These are phyloP conservation scores for Aspergillus versicolor DNA, from an alignment of 2,329 filamentous ascomycete species.

Conservation along the genomic window DNA sequence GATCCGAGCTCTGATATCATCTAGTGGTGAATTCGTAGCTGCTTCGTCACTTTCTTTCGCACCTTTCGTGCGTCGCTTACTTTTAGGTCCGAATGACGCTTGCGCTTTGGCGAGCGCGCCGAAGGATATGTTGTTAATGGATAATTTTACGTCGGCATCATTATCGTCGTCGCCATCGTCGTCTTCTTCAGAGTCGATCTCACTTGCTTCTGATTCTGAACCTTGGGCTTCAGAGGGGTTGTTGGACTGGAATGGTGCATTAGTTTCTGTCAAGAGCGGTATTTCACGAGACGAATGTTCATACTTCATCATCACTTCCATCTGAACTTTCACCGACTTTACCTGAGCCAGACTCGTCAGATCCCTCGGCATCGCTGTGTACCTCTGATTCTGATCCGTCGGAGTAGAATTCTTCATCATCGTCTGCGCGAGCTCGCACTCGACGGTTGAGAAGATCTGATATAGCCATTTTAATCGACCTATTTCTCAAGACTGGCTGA, in stretches of 20 bases:
- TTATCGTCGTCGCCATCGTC: slow-evolving; percentile 36
- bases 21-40: slow-evolving; percentile 28
- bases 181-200: slow-evolving; percentile 30
- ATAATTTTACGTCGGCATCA: slow-evolving; percentile 36
- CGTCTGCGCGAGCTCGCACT: slow-evolving; percentile 40
- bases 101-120: slow-evolving; percentile 88
- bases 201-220: slow-evolving; percentile 21
- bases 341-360: slow-evolving; percentile 18
- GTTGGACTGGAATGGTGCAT: neutral
- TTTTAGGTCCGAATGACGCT: slow-evolving; percentile 57
- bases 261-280: neutral
- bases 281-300: neutral
- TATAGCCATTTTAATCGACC: slow-evolving; percentile 31
- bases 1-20: slow-evolving; percentile 41
- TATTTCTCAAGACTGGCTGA: neutral
- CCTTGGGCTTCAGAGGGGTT: slow-evolving; percentile 21
- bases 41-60: slow-evolving; percentile 1
- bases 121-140: slow-evolving; percentile 70
- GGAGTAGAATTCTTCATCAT: slow-evolving; percentile 43
- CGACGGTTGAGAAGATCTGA: slow-evolving; percentile 41
- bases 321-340: slow-evolving; percentile 13
- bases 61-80: slow-evolving; percentile 29
- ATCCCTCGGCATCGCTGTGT: slow-evolving; percentile 16
- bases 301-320: slow-evolving; percentile 10
- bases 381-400: slow-evolving; percentile 27